Percentiles rank a stretch among this genome's conserved stretches.
These are phyloP conservation scores for Lindgomyces ingoldianus DNA, from an alignment of 495 filamentous ascomycete genomes.

Conservation along the genomic window DNA sequence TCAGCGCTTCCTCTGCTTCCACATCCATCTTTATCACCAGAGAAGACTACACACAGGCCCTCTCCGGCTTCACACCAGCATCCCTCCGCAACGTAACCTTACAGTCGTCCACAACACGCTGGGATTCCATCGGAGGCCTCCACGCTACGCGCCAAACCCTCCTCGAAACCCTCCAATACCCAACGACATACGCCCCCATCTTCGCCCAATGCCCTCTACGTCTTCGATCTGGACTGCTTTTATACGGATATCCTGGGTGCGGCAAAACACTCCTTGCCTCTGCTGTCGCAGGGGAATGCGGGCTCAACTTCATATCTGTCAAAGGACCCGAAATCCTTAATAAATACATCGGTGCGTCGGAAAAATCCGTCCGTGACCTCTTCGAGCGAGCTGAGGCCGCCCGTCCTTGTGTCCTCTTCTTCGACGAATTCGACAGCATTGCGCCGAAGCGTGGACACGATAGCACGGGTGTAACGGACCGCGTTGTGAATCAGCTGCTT, in stretches of 20 bases:
- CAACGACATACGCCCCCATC: slow-evolving; percentile 96
- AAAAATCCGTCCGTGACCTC: slow-evolving; percentile 91
- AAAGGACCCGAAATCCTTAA: slow-evolving; percentile 98
- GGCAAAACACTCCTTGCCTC: slow-evolving; percentile 93
- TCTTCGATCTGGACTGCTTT: slow-evolving; percentile 82
- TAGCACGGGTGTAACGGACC: slow-evolving; percentile 92
- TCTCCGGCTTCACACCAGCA: slow-evolving; percentile 90
- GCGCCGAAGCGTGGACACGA: slow-evolving; percentile 97
- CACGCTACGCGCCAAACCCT: slow-evolving; percentile 80
- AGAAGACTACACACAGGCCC: slow-evolving; percentile 76
- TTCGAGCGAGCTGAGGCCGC: slow-evolving; percentile 91
- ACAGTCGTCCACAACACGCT: slow-evolving; percentile 84
- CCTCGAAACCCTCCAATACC: slow-evolving; percentile 93
- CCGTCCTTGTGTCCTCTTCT: slow-evolving; percentile 89
- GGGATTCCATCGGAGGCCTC: slow-evolving; percentile 87
- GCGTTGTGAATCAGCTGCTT: slow-evolving; percentile 96
- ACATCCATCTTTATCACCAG: slow-evolving; percentile 61
- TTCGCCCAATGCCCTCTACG: slow-evolving; percentile 94
- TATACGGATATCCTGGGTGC: slow-evolving; percentile 95
- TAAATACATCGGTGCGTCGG: slow-evolving; percentile 95
- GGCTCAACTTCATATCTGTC: slow-evolving; percentile 95
- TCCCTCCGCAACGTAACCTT: slow-evolving; percentile 92
- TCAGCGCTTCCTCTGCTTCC: slow-evolving; percentile 41
- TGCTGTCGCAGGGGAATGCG: slow-evolving; percentile 93
- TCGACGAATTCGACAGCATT: slow-evolving; percentile 97